phyloP scores from a whole-genome alignment of 345 rosid genomes.

The Euclidium syriacum region DNA sequence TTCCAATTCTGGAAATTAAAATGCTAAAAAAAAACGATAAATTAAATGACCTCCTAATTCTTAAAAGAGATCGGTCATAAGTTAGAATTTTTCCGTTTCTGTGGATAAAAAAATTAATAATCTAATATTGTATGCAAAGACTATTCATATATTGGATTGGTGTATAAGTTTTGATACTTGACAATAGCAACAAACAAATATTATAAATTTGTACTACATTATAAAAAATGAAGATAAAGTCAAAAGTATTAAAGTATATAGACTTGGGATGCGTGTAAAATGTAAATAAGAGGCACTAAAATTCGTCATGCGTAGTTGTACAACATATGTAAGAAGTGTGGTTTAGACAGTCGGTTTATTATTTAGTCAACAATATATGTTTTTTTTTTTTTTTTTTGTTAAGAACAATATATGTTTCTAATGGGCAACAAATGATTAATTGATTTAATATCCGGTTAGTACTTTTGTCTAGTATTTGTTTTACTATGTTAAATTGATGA shows the following conservation, averaged over 20 bases:
- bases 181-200: slow-evolving; percentile 7
- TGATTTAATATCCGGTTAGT: neutral
- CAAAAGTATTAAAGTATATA: slow-evolving; percentile 4
- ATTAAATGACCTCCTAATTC: neutral
- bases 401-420: too few species aligned
- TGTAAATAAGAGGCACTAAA: neutral
- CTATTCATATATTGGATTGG: too few species aligned
- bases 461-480: neutral
- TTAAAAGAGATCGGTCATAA: too few species aligned
- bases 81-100: too few species aligned
- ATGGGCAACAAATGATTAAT: neutral
- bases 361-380: neutral
- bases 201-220: neutral
- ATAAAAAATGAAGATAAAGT: slow-evolving; percentile 3
- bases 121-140: too few species aligned
- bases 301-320: neutral
- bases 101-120: too few species aligned
- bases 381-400: too few species aligned
- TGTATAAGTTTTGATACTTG: too few species aligned
- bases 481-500: neutral
- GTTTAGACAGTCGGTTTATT: neutral
- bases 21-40: neutral
- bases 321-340: neutral
- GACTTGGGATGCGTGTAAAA: neutral
- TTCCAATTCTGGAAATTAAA: too few species aligned